Evolutionary conservation across 257 asterid species (phyloP).

Genomic region (Asclepias syriaca): DNA sequence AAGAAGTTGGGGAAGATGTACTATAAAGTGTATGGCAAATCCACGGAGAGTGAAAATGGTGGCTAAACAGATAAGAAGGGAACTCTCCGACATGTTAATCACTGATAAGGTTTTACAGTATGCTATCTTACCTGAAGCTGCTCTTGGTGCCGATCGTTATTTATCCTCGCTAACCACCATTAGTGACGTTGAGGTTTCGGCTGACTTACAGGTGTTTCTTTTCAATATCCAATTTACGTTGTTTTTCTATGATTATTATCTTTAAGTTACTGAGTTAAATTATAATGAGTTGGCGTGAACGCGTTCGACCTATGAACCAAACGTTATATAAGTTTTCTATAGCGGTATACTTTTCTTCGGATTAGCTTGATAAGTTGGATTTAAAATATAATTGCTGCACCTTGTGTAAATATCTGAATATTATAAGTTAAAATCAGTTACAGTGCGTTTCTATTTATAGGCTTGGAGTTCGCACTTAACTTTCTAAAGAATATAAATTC

Average conservation of each 20-base stretch:
- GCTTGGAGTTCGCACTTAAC: background rate
- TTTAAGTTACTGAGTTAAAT: background rate
- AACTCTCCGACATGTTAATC: slow-evolving; percentile 83
- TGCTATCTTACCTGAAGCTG: slow-evolving; percentile 95
- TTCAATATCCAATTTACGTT: background rate
- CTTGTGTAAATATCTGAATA: background rate
- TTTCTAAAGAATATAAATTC: background rate
- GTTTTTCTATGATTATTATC: background rate
- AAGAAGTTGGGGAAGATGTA: slow-evolving; percentile 10
- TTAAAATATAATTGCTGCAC: background rate
- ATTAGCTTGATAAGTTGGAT: background rate
- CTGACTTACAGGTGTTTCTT: slow-evolving; percentile 75
- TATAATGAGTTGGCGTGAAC: background rate
- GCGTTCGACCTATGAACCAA: background rate
- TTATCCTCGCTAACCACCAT: slow-evolving; percentile 87
- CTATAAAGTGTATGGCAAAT: slow-evolving; percentile 77
- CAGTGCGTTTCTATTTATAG: background rate
- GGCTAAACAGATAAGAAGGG: slow-evolving; percentile 90
- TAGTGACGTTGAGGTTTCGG: slow-evolving; percentile 87
- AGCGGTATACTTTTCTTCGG: too few relatives aligned
- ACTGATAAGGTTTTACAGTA: slow-evolving; percentile 83
- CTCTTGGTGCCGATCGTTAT: slow-evolving; percentile 93
- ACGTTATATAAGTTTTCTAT: background rate
- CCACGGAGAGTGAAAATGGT: slow-evolving; percentile 97
- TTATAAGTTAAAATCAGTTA: background rate